These are phyloP conservation scores for Alloteropsis semialata DNA, from an alignment of 176 grass and related monocot species.

Conservation along the genomic window DNA sequence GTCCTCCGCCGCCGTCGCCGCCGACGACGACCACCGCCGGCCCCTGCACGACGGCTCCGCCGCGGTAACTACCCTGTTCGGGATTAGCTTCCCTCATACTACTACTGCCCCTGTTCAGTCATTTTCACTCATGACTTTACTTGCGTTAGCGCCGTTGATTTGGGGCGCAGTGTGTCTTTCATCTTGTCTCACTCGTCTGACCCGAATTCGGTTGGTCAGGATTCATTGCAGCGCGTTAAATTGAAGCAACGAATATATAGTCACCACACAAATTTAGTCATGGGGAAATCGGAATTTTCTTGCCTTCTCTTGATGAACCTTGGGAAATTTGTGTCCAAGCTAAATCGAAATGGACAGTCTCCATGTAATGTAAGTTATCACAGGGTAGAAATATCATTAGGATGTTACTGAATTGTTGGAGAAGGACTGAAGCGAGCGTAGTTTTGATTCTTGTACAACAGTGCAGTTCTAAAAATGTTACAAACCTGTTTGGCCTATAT, in stretches of 20 bases:
- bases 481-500: background rate
- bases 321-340: background rate
- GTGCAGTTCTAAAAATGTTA: background rate
- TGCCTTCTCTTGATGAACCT: background rate
- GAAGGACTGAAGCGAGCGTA: background rate
- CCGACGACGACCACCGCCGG: slow-evolving; percentile 33
- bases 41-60: slow-evolving; percentile 56
- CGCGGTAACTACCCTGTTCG: slow-evolving; percentile 24
- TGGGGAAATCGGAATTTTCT: background rate
- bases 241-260: background rate
- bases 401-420: background rate
- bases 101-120: background rate
- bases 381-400: background rate
- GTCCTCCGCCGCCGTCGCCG: background rate
- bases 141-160: background rate
- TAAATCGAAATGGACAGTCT: background rate
- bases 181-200: background rate
- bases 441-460: background rate
- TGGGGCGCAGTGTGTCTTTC: background rate
- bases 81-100: background rate
- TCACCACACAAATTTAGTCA: background rate
- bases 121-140: background rate
- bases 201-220: background rate
- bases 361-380: background rate
- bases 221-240: background rate